Evolutionary conservation across 805 yeast genomes (phyloP).

Genomic region (Spathaspora girioi): DNA sequence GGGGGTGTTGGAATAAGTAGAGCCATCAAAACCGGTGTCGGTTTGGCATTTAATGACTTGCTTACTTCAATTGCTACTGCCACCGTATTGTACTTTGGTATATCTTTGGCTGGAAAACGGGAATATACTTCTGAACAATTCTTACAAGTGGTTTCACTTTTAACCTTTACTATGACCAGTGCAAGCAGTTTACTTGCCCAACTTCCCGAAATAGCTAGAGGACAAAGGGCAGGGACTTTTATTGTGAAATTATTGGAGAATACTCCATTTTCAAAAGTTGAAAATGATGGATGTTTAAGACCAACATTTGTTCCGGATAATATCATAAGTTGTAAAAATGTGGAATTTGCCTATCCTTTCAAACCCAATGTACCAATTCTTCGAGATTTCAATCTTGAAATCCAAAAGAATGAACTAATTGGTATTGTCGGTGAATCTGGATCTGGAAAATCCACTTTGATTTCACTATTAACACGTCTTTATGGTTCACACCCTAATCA

Average conservation of each 20-base stretch:
- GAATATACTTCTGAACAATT: conserved; percentile 56
- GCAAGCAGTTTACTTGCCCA: conserved; percentile 57
- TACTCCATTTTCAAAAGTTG: conserved; percentile 21
- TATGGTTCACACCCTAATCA: conserved; percentile 37
- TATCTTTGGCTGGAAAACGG: conserved; percentile 57
- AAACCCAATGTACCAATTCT: conserved; percentile 28
- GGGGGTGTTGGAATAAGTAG: conserved; percentile 44
- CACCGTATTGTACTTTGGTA: conserved; percentile 74
- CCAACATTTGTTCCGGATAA: conserved; percentile 17
- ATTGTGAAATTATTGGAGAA: conserved; percentile 40
- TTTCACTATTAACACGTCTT: conserved; percentile 53
- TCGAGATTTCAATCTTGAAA: conserved; percentile 36
- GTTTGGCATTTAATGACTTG: conserved; percentile 55
- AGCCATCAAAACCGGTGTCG: conserved; percentile 62
- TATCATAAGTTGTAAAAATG: conserved; percentile 40
- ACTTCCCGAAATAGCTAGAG: conserved; percentile 78
- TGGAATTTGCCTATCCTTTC: conserved; percentile 49
- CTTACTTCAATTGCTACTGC: conserved; percentile 63
- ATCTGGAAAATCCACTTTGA: conserved; percentile 82
- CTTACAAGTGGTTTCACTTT: conserved; percentile 65
- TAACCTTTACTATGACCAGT: conserved; percentile 69
- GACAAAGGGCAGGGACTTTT: conserved; percentile 64
- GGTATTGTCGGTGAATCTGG: conserved; percentile 88
- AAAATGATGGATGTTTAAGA: conserved; percentile 29
- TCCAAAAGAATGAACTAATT: conserved; percentile 48